Conservation (phyloP, 2,329 filamentous ascomycete species). For the Epichloe sylvatica region DNA sequence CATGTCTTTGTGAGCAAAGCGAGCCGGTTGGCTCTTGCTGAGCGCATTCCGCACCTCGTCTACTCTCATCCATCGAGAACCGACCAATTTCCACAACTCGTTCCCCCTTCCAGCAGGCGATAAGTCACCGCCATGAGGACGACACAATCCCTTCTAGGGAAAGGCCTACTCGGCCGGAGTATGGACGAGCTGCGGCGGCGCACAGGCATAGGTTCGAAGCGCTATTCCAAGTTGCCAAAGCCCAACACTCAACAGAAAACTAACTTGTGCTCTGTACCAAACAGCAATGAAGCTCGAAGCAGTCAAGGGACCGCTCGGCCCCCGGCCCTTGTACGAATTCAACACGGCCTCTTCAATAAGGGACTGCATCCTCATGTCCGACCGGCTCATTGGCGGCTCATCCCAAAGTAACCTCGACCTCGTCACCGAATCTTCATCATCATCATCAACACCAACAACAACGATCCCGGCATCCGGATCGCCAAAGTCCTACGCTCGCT, state of each 20-base stretch:
- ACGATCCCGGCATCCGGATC: slow-evolving; percentile 5
- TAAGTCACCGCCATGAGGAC: slow-evolving; percentile 29
- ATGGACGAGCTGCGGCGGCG: slow-evolving; percentile 46
- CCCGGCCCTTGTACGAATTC: slow-evolving; percentile 53
- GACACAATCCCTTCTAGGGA: slow-evolving; percentile 29
- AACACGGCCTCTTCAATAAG: slow-evolving; percentile 30
- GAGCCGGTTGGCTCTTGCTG: slow-evolving; percentile 17
- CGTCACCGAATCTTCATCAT: slow-evolving; percentile 21
- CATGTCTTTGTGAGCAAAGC: slow-evolving; percentile 8
- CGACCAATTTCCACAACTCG: neutral
- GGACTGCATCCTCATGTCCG: slow-evolving; percentile 66
- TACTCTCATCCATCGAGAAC: neutral
- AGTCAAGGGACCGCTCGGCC: slow-evolving; percentile 48
- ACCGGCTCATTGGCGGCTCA: slow-evolving; percentile 74
- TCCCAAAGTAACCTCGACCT: slow-evolving; percentile 62
- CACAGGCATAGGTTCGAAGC: slow-evolving; percentile 34
- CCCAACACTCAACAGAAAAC: neutral
- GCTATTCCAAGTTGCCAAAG: neutral
- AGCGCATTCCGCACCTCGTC: neutral
- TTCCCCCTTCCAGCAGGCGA: slow-evolving; percentile 1
- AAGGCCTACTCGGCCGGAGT: slow-evolving; percentile 44
- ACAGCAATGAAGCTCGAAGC: slow-evolving; percentile 56
- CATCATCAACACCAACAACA: slow-evolving; percentile 9
- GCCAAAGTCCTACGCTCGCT: slow-evolving; percentile 49
- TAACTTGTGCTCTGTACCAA: neutral